These are phyloP conservation scores for Bolboschoenus planiculmis DNA, from an alignment of 176 grass and related monocot genomes.

Conservation along the genomic window DNA sequence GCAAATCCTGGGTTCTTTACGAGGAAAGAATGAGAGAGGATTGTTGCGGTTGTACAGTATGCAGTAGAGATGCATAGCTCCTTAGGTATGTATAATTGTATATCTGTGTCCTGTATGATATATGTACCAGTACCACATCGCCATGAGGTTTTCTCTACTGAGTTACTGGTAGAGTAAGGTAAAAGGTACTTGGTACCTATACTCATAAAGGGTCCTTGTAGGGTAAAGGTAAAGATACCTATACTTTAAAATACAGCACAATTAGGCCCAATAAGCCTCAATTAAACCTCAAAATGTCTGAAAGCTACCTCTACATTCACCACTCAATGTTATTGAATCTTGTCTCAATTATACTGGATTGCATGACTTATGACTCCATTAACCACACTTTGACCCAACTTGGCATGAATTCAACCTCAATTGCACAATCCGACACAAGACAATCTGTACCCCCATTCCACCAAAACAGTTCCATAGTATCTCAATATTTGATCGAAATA, in stretches of 20 bases:
- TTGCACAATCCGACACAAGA: neutral
- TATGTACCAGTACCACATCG: neutral
- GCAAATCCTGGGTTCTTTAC: slow-evolving; percentile 59
- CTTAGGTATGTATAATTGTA: too few relatives aligned
- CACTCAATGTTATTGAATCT: neutral
- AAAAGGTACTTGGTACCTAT: neutral
- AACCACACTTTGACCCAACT: neutral
- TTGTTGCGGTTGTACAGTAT: neutral
- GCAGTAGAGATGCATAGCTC: neutral
- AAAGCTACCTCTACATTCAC: neutral
- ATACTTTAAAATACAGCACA: neutral
- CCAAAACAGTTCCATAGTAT: neutral
- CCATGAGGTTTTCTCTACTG: neutral
- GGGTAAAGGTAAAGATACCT: neutral
- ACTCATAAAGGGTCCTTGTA: neutral
- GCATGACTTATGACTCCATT: neutral
- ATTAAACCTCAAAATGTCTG: neutral
- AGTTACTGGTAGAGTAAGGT: neutral
- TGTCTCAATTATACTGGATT: neutral
- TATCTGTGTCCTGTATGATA: neutral
- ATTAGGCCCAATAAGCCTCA: neutral
- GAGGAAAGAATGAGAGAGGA: slow-evolving; percentile 1
- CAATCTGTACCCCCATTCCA: neutral
- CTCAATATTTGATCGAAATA: neutral
- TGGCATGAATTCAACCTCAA: neutral